Evolutionary conservation across 352 stramenopile species (phyloP).

Genomic region (Phytophthora ramorum): DNA sequence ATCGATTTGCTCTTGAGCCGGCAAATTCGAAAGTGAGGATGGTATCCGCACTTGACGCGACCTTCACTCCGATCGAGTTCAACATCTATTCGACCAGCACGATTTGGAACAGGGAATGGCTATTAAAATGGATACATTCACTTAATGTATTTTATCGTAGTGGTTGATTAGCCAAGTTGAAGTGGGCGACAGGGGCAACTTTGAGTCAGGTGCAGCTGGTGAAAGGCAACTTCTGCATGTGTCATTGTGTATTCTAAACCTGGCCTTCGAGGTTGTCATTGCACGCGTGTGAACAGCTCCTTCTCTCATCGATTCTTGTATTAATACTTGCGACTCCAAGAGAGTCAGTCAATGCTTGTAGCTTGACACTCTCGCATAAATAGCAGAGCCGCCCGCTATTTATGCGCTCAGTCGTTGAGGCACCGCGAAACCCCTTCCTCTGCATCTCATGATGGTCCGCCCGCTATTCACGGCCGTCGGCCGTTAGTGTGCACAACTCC

Average conservation of each 20-base stretch:
- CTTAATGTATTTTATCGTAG: background rate
- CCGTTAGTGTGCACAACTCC: conserved; percentile 15
- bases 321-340: too few species aligned
- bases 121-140: too few species aligned
- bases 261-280: background rate
- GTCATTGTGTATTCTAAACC: too few species aligned
- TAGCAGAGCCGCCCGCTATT: too few species aligned
- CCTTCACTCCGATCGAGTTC: conserved; percentile 24
- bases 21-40: conserved; percentile 42
- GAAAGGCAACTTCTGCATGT: conserved; percentile 4
- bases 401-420: too few species aligned
- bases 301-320: too few species aligned
- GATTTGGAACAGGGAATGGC: background rate
- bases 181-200: conserved; percentile 15
- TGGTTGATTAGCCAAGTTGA: conserved; percentile 27
- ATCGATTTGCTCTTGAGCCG: conserved; percentile 24
- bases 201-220: background rate
- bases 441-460: conserved; percentile 18
- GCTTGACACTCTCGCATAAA: too few species aligned
- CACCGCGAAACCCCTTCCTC: background rate
- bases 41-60: conserved; percentile 28
- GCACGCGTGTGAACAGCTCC: background rate
- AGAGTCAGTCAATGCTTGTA: too few species aligned
- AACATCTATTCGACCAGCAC: conserved; percentile 9
- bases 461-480: conserved; percentile 19